Base-by-base conservation (phyloP, 768 basidiomycete species). In the Pleurotus ostreatus region DNA sequence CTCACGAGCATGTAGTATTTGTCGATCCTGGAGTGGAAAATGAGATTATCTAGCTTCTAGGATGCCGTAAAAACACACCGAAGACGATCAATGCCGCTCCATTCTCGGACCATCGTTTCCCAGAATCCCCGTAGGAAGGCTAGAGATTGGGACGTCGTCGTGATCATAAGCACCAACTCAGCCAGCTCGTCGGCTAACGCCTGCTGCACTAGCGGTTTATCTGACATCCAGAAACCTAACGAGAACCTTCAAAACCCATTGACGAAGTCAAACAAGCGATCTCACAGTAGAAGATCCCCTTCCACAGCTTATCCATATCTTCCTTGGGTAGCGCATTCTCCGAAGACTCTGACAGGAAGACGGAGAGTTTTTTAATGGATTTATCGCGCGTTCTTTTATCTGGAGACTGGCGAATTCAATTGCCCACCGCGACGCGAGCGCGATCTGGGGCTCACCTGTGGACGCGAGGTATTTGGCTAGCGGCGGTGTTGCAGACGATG, bases 151-250 rank as follows among this genome's bases (percentile, higher is more conserved):
- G 75, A 57, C 2, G 77, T 72, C 57, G 78, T 71, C 23, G 80
- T 73, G 44, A 95, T 91, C 8, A 76, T 80, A 47, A 98, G 72
- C 4, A 94, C 65, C 39, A 98, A 75, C 60, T 92, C 85, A 15
- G 96, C 89, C 39, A 99, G 72, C 62, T 94, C 91, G 13, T 80
- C 76, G 0, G 96, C 93, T 13, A 99, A 80, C 12, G 86, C 87
- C 68, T 98, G 96, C 68, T 98, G 96, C 6, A 98, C 90, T 7
- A 95, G 80, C 3, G 95, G 95, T 67, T 98, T 99, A 73, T 99
- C 96, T 8, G 95, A 98, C 94, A 98, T 98, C 95, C 96, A 99
- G 72, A 94, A 98, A 68, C 96, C 95, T 97, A 57, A 9, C 6
- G 20, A 5, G 13, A n/a, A n/a, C 13, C n/a, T 44, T 44, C 51